Evolutionary conservation across 2,329 filamentous ascomycete species (phyloP), one percentile per base, ranked within the genome.

Genomic region (Botryotinia convoluta): DNA sequence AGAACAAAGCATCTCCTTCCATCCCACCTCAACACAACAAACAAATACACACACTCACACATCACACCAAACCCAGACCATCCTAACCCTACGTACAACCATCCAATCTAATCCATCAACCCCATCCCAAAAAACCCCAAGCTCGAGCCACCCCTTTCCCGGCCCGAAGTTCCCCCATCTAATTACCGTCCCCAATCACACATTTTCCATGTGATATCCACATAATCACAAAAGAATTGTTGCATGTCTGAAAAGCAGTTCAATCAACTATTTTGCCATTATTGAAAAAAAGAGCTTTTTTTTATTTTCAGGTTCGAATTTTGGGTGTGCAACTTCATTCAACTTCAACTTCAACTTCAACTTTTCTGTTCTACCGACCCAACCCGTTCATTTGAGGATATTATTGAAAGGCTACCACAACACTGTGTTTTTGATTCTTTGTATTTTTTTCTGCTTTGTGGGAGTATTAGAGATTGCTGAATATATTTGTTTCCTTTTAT

Each of bases 391-490:
- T 29, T 18, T 29, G 4, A 1, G 14, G 14, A 1, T 0, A 16
- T 29, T 29, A 1, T 29, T 14, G 3, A 54, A 18, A 8, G 5
- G 5, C 4, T 26, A 18, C 14, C 3, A 29, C 51, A 29, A 54
- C 14, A 6, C 6, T 29, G 14, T 1, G 0, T 18, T 29, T 29
- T 2, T 18, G 1, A 29, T 0, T 29, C 18, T 8, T 29, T 0
- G 2, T 54, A 1, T 16, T 8, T 1, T 3, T 1, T 29, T 3
- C 8, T 3, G 2, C n/a, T 29, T 1, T 29, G 0, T 18, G 3
- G 18, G 14, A 18, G 3, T 57, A 0, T 0, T 18, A 4, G 3
- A 29, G 6, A 18, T 18, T 8, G 3, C 0, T 32, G 0, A 3
- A 9, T 29, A 18, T 4, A 4, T 4, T 57, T 29, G 2, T 0